A percentile compares a stretch with the other conserved stretches of the same genome.
phyloP scores from a whole-genome alignment of 306 rosid species.

The Corylus americana region DNA sequence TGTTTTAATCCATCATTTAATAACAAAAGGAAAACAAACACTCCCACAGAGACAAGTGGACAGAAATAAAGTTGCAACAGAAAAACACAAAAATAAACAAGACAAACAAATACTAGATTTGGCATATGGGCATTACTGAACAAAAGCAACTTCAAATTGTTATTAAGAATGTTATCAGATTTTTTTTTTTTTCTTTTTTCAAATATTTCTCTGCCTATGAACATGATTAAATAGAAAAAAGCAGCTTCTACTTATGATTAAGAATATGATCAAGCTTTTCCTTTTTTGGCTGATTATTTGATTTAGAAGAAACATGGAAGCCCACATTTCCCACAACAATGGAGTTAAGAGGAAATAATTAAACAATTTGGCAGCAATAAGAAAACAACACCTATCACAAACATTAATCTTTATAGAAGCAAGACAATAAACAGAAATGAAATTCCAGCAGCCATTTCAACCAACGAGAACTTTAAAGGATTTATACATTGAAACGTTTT shows the following conservation, averaged over 20 bases:
- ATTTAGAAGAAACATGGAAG: neutral
- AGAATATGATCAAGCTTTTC: neutral
- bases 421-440: conserved; percentile 2
- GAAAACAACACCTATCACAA: neutral
- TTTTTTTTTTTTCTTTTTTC: neutral
- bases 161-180: neutral
- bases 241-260: neutral
- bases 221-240: neutral
- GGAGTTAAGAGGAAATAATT: neutral
- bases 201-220: neutral
- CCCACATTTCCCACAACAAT: neutral
- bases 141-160: neutral
- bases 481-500: no score
- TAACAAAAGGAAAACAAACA: neutral
- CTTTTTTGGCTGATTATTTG: neutral
- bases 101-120: neutral
- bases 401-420: neutral
- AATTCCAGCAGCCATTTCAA: no score
- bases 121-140: neutral
- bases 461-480: no score
- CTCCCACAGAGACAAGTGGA: neutral
- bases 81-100: neutral
- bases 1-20: neutral
- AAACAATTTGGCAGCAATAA: neutral
- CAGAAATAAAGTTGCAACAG: neutral